phyloP scores from a whole-genome alignment of 768 basidiomycete species.

The Tulasnella sp. region DNA sequence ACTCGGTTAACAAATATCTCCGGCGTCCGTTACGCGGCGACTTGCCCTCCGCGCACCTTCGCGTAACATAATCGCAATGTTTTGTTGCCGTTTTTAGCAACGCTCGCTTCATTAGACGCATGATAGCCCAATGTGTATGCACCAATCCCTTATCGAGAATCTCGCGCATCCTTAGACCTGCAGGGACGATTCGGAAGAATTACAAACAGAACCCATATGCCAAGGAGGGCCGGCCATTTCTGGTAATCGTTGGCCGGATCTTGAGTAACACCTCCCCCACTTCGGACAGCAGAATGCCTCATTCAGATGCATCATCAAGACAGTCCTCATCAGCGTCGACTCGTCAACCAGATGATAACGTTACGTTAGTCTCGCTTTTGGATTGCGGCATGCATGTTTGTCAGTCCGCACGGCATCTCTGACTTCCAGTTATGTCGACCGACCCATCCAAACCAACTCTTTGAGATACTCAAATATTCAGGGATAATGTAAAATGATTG shows the following conservation, averaged over 20 bases:
- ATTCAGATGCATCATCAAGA: background rate
- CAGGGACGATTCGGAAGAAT: constrained; percentile 1
- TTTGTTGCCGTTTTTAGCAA: background rate
- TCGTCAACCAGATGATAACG: background rate
- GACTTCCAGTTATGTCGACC: background rate
- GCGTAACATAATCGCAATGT: background rate
- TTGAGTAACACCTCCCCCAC: background rate
- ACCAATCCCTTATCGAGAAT: background rate
- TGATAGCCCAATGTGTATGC: background rate
- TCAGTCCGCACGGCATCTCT: background rate
- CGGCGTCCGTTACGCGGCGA: constrained; percentile 6
- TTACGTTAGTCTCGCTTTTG: background rate
- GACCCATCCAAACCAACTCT: too few relatives aligned
- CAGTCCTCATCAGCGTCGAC: background rate
- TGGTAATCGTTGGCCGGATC: too few relatives aligned
- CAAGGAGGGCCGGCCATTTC: background rate
- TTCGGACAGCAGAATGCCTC: background rate
- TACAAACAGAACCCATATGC: background rate
- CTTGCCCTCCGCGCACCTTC: background rate
- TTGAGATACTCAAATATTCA: too few relatives aligned
- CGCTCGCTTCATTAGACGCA: background rate
- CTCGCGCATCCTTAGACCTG: background rate
- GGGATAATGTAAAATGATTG: too few relatives aligned
- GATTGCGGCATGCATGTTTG: background rate
- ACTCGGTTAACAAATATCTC: background rate